These are phyloP conservation scores for Helenozyma baotianmanensis DNA, from an alignment of 805 yeast species.

Conservation along the genomic window DNA sequence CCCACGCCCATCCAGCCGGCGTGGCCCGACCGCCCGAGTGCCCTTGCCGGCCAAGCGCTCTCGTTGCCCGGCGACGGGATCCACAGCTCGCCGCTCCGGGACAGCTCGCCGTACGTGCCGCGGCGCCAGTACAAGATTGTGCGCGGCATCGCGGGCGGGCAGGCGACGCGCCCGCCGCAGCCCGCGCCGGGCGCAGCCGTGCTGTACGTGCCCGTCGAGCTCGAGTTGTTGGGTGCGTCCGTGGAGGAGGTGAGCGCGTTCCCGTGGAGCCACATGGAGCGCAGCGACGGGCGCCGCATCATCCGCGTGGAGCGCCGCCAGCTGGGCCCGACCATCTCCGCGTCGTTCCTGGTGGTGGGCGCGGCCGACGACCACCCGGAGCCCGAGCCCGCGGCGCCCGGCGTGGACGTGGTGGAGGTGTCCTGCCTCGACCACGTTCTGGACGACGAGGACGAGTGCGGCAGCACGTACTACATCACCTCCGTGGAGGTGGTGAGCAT, in stretches of 20 bases:
- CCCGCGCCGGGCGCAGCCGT: conserved; percentile 22
- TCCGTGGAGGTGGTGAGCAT: conserved; percentile 64
- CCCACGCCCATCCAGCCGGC: too few species aligned
- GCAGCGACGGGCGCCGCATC: conserved; percentile 49
- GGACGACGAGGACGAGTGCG: conserved; percentile 20
- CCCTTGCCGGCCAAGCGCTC: too few species aligned
- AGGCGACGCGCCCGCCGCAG: conserved; percentile 50
- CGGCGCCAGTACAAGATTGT: conserved; percentile 37
- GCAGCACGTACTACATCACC: conserved; percentile 46
- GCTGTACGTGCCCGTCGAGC: conserved; percentile 42
- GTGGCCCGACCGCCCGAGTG: too few species aligned
- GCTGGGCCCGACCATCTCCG: conserved; percentile 41
- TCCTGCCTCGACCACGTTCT: conserved; percentile 50
- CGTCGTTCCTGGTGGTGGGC: conserved; percentile 46
- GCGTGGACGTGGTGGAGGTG: conserved; percentile 52
- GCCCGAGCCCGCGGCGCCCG: conserved; percentile 33
- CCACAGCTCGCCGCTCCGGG: too few species aligned
- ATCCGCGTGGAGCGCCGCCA: conserved; percentile 55
- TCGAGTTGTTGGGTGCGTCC: conserved; percentile 43
- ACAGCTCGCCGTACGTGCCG: too few species aligned
- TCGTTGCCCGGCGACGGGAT: too few species aligned
- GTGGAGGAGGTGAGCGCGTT: conserved; percentile 48
- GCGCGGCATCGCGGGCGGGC: conserved; percentile 57
- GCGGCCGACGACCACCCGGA: conserved; percentile 45
- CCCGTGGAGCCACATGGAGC: conserved; percentile 45